These are phyloP conservation scores for Nemania sp. DNA, from an alignment of 2,329 filamentous ascomycete genomes.

Conservation along the genomic window DNA sequence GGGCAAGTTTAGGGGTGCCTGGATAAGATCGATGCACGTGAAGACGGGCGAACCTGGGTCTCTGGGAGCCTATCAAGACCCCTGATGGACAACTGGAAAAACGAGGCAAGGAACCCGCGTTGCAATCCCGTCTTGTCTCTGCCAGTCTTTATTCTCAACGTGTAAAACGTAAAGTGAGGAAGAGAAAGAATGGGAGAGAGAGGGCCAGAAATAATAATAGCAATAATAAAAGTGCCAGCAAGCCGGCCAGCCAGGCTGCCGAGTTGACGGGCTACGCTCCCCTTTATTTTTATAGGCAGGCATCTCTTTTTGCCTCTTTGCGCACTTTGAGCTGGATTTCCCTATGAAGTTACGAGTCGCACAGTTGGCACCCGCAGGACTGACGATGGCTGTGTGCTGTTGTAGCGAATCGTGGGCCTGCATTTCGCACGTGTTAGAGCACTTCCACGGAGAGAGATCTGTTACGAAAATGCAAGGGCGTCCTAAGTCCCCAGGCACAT, in stretches of 20 bases:
- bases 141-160: background rate
- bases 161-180: slow-evolving; percentile 2
- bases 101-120: background rate
- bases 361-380: slow-evolving; percentile 22
- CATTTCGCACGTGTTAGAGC: slow-evolving; percentile 38
- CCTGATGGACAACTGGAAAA: background rate
- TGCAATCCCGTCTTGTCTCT: background rate
- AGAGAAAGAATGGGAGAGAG: background rate
- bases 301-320: background rate
- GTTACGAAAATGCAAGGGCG: background rate
- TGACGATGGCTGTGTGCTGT: slow-evolving; percentile 15
- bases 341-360: background rate
- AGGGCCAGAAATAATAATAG: too few relatives aligned
- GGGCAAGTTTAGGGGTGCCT: background rate
- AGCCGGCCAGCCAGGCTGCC: background rate
- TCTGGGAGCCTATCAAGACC: slow-evolving; percentile 5
- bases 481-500: slow-evolving; percentile 15
- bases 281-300: background rate
- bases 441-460: slow-evolving; percentile 8
- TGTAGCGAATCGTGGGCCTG: slow-evolving; percentile 34
- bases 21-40: background rate
- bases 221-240: background rate
- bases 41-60: slow-evolving; percentile 2
- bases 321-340: background rate
- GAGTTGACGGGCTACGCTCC: background rate